Evolutionary conservation across 1,139 yeast species (phyloP).

Genomic region (Trichomonascaceae sp.): DNA sequence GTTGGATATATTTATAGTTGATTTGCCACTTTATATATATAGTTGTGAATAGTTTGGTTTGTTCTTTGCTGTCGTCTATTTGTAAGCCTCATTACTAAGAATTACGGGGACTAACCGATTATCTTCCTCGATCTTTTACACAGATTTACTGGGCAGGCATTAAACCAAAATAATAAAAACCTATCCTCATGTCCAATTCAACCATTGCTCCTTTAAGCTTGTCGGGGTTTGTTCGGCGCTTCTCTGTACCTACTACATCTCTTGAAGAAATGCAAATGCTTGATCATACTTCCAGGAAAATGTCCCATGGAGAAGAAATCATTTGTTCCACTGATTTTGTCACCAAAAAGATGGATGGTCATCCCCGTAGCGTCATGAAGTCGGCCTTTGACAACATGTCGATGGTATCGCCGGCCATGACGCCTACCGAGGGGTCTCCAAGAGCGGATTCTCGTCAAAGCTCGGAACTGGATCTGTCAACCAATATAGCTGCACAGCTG

Average conservation of each 20-base stretch:
- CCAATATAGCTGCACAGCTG: slow-evolving; percentile 8
- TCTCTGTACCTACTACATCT: background rate
- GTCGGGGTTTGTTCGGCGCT: slow-evolving; percentile 8
- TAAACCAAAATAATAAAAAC: background rate
- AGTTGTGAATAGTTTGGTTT: background rate
- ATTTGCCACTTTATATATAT: background rate
- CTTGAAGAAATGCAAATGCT: background rate
- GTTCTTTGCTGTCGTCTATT: background rate
- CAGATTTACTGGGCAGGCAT: background rate
- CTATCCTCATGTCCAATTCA: background rate
- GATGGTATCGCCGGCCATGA: slow-evolving; percentile 32
- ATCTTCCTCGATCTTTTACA: background rate
- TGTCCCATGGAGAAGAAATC: background rate
- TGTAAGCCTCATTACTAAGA: background rate
- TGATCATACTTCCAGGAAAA: background rate
- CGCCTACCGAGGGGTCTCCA: slow-evolving; percentile 23
- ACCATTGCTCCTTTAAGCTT: background rate
- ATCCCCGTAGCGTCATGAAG: background rate
- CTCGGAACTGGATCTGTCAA: slow-evolving; percentile 15
- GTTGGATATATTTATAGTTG: background rate
- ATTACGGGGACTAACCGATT: background rate
- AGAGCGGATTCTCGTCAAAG: slow-evolving; percentile 14
- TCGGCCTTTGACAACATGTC: slow-evolving; percentile 27
- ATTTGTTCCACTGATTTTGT: background rate
- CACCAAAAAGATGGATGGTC: background rate